Base-by-base conservation (phyloP, 257 asterid genomes). In the Petunia secreta region DNA sequence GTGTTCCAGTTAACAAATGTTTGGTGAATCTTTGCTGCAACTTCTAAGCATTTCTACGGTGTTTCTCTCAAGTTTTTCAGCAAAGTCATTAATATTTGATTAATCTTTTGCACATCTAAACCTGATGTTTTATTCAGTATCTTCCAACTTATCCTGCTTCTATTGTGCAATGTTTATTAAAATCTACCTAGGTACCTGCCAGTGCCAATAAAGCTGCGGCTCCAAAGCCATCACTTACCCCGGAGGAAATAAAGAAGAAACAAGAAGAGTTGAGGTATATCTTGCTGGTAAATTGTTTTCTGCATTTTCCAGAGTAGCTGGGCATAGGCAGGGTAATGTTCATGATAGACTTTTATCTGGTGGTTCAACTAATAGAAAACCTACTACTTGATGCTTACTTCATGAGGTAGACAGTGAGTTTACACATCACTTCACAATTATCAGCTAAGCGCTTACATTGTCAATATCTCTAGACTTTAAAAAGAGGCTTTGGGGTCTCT, bases 231-330 rank as follows among this genome's bases (percentile, higher is more conserved):
- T 83, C 92, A 67, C 97, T 94, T 77, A 94, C 98, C 53, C 93
- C 97, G 25, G 97, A 94, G 83, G 98, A 94, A 86, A 83, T 90
- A 83, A 88, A 88, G 85, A 83, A 79, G 84, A 96, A 94, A 81
- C 76, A 80, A 82, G 95, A 89, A 55, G 98, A 94, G 89, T 81
- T 96, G 78, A 94, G 91, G 97, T 92, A 87, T 46, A 39, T 63
- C 79, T 62, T 67, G 13, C 48, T 78, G 53, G 39, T 83, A 63
- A 55, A 41, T 54, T 46, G 36, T n/a, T 36, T 43, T 36, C 75
- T 9, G 41, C 36, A 38, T 2, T 46, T 44, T 46, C 39, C 46
- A 25, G 41, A 46, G 38, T 25, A 46, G 16, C 41, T 25, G 59
- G 38, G 46, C 41, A 69, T 46, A 25, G 25, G 25, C 25, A 25